phyloP scores from a whole-genome alignment of 345 rosid genomes.

The Cardamine chenopodiifolia region DNA sequence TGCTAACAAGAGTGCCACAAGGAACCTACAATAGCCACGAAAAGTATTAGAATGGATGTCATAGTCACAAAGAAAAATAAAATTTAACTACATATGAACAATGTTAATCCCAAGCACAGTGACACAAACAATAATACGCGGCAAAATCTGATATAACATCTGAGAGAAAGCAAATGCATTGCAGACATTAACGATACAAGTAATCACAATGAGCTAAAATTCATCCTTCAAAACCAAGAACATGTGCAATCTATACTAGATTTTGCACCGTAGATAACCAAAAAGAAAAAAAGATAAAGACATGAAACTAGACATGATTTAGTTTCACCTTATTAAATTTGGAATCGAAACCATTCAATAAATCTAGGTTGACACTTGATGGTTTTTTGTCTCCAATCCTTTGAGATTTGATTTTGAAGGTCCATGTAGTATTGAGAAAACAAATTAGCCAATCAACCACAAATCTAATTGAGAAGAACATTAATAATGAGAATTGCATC shows the following conservation, averaged over 20 bases:
- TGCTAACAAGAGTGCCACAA: too few species aligned
- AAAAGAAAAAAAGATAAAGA: not conserved
- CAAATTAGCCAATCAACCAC: not conserved
- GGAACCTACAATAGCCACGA: too few species aligned
- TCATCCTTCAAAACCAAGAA: not conserved
- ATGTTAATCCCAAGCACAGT: constrained; percentile 20
- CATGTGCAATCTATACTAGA: not conserved
- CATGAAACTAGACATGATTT: not conserved
- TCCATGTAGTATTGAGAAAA: constrained; percentile 44
- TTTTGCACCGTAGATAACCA: not conserved
- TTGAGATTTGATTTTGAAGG: constrained; percentile 44
- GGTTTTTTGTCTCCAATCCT: constrained; percentile 38
- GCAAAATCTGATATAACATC: not conserved
- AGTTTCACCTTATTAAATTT: constrained; percentile 34
- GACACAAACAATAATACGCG: not conserved
- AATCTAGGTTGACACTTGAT: not conserved
- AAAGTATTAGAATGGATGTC: too few species aligned
- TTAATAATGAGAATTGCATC: too few species aligned
- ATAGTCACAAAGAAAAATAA: too few species aligned
- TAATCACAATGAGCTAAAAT: too few species aligned
- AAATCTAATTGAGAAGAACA: constrained; percentile 1
- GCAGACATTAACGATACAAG: too few species aligned
- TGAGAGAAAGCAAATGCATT: not conserved
- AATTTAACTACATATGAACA: too few species aligned
- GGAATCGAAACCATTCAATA: constrained; percentile 33